phyloP scores from a whole-genome alignment of 1,284 basidiomycete species.

The Mycosarcoma mackinlayi region DNA sequence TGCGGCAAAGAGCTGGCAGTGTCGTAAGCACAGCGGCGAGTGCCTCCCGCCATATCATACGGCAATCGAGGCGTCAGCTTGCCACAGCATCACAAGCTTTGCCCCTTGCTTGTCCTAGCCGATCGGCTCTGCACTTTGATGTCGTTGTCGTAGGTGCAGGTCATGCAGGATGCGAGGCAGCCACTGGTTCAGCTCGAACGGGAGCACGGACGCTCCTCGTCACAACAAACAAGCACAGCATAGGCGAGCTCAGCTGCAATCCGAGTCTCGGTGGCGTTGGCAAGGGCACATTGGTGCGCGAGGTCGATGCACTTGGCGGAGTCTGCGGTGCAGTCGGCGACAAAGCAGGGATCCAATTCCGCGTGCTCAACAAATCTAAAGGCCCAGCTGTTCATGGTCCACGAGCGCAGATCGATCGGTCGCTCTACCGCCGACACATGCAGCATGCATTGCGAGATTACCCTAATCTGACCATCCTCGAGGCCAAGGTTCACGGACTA shows the following conservation, averaged over 20 bases:
- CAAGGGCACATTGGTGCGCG: constrained; percentile 86
- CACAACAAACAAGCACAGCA: constrained; percentile 81
- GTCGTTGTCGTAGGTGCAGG: constrained; percentile 90
- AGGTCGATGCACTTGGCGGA: constrained; percentile 87
- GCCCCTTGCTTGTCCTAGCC: constrained; percentile 12
- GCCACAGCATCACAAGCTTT: constrained; percentile 13
- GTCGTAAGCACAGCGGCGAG: background rate
- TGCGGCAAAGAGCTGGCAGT: constrained; percentile 1
- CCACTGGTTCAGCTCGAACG: constrained; percentile 82
- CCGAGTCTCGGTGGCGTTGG: constrained; percentile 77
- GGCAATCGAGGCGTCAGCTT: constrained; percentile 7
- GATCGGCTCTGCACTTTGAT: constrained; percentile 65
- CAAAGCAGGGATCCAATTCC: constrained; percentile 86
- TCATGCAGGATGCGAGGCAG: constrained; percentile 90
- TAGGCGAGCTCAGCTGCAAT: constrained; percentile 90
- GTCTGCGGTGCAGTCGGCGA: constrained; percentile 82
- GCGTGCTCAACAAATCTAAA: constrained; percentile 84
- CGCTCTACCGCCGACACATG: constrained; percentile 83
- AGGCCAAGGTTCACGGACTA: constrained; percentile 83
- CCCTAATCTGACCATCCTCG: constrained; percentile 77
- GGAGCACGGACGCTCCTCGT: constrained; percentile 83
- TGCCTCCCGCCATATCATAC: background rate
- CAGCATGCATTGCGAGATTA: constrained; percentile 77
- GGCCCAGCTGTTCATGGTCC: constrained; percentile 90
- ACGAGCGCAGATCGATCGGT: constrained; percentile 85